Base-by-base conservation (phyloP, 1,284 basidiomycete species). In the Moniliella sp. region DNA sequence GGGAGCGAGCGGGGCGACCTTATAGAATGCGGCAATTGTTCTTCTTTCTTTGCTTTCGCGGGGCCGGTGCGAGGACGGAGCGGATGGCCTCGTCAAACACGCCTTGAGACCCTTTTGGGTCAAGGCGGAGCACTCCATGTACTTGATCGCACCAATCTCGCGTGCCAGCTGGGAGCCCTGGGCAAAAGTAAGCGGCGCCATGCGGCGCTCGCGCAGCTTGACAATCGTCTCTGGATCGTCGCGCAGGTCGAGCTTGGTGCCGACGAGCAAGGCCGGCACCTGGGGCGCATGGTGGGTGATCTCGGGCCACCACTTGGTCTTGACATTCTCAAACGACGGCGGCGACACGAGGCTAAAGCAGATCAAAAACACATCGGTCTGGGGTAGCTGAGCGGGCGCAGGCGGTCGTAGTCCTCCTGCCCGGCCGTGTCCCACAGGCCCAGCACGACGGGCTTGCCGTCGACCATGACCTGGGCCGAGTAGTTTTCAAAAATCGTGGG, bases 301-400 rank as follows among this genome's bases (percentile, higher is more conserved):
- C 33, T 48, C 53, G 25, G 65, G 65, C 59, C 61, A 66, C 65
- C 65, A 66, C 59, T 94, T 94, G 49, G 83, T 91, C 65, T 78
- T 74, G 39, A 97, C 83, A 70, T 97, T 99, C 67, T 97, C 91
- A 61, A 84, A 97, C 63, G 78, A 82, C 15, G 91, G 82, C 18
- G 91, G 91, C 51, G 79, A 83, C 57, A 93, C 86, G 43, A 94
- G 72, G 28, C 83, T 91, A 69, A 97, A 99, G 64, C 91, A 97
- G 62, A 97, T 84, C 61, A 99, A 70, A 68, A 99, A 97, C 23
- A 99, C 84, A 62, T 99, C 91, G 32, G 91, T 97, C 65, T 97
- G 91, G 91, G 91, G 66, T 99, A 99, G 41, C 82, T 88, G 43
- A 97, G 71, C 33, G 91, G 91, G 50, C 91, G 78, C 53, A 99